Evolutionary conservation across 179 eudicot genomes (phyloP).

Genomic region (Drosera spatulata): DNA sequence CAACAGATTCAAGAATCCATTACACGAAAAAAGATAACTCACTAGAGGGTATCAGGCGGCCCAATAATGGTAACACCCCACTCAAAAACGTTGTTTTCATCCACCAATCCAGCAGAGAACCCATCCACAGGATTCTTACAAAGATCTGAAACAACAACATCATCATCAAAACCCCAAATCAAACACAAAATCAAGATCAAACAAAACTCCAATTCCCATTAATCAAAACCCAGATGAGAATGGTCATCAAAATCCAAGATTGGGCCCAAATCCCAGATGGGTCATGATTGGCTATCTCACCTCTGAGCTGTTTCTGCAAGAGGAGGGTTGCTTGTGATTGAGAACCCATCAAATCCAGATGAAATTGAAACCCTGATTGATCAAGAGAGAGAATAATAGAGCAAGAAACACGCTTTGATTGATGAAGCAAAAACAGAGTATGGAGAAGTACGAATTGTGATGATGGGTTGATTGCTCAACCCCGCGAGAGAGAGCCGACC

Average conservation of each 20-base stretch:
- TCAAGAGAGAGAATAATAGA: conserved; percentile 5
- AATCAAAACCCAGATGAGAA: too few relatives aligned
- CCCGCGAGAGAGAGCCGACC: too few relatives aligned
- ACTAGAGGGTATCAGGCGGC: conserved; percentile 82
- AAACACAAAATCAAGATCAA: conserved; percentile 5
- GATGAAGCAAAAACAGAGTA: not conserved
- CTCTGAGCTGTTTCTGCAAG: conserved; percentile 40
- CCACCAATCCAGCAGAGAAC: conserved; percentile 76
- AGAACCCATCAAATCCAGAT: conserved; percentile 12
- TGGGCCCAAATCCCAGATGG: not conserved
- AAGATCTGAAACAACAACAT: conserved; percentile 35
- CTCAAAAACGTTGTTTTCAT: conserved; percentile 16
- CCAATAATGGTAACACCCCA: conserved; percentile 79
- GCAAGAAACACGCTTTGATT: not conserved
- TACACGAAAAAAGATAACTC: conserved; percentile 13
- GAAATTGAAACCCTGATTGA: too few relatives aligned
- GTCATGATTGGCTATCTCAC: conserved; percentile 4
- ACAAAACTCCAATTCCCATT: not conserved
- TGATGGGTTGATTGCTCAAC: too few relatives aligned
- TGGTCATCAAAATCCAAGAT: too few relatives aligned
- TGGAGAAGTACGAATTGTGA: too few relatives aligned
- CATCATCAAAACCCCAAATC: not conserved
- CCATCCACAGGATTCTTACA: conserved; percentile 79
- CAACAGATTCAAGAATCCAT: conserved; percentile 2
- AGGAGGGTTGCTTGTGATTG: conserved; percentile 39